A percentile compares a stretch with the other conserved stretches of the same genome.
These are phyloP conservation scores for Mycena indigotica DNA, from an alignment of 768 basidiomycete genomes.

Conservation along the genomic window DNA sequence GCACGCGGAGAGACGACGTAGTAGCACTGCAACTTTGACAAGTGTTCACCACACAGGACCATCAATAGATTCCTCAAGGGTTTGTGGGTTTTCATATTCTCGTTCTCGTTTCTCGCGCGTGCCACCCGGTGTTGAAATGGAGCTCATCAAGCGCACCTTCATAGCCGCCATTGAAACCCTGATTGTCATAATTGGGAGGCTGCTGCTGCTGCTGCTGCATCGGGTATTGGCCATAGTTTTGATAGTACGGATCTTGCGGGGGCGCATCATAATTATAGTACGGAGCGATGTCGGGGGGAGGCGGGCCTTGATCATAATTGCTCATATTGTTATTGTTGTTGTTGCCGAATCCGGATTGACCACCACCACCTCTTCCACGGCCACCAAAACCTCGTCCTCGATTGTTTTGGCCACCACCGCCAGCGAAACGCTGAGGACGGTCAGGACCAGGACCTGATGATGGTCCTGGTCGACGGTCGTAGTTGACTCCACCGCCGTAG, in stretches of 20 bases:
- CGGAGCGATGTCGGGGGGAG: conserved; percentile 57
- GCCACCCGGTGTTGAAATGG: conserved; percentile 44
- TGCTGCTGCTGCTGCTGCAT: conserved; percentile 41
- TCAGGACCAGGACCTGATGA: conserved; percentile 72
- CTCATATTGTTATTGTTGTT: conserved; percentile 53
- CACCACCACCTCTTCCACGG: conserved; percentile 46
- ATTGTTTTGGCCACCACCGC: conserved; percentile 48
- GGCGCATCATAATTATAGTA: conserved; percentile 73
- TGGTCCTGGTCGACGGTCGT: conserved; percentile 61
- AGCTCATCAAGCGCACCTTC: conserved; percentile 89
- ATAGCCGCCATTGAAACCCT: conserved; percentile 61
- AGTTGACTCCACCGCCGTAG: conserved; percentile 69
- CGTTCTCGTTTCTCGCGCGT: conserved; percentile 32
- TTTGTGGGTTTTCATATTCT: too few species aligned
- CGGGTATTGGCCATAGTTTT: conserved; percentile 65
- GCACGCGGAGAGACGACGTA: conserved; percentile 38
- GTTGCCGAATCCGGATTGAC: conserved; percentile 53
- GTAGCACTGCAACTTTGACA: conserved; percentile 11
- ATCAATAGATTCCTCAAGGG: not conserved
- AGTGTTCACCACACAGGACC: conserved; percentile 20
- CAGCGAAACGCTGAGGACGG: conserved; percentile 62
- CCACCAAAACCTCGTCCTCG: conserved; percentile 51
- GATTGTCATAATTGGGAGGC: conserved; percentile 50
- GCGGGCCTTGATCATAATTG: conserved; percentile 71
- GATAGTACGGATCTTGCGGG: conserved; percentile 67